These are phyloP conservation scores for Talaromyces sp. DNA, from an alignment of 2,329 filamentous ascomycete species.

Conservation along the genomic window DNA sequence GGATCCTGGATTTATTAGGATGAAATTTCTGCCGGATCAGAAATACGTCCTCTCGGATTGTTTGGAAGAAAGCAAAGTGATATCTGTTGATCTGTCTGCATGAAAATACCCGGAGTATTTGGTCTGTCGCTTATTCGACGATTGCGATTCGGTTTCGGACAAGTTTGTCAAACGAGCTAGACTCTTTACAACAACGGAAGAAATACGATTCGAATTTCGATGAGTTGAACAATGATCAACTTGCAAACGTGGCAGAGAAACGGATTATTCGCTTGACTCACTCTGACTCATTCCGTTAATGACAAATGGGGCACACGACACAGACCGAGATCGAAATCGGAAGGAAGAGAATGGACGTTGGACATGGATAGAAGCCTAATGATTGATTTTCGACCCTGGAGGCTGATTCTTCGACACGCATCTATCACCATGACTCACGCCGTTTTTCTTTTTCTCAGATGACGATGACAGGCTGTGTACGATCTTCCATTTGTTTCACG, in stretches of 20 bases:
- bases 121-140: neutral
- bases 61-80: neutral
- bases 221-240: neutral
- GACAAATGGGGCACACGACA: neutral
- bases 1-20: slow-evolving; percentile 2
- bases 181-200: neutral
- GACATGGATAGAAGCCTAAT: neutral
- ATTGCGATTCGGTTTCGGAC: neutral
- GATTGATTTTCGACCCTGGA: neutral
- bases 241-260: neutral
- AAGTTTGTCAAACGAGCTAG: slow-evolving; percentile 6
- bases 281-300: neutral
- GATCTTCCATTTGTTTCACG: neutral
- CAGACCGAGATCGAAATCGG: neutral
- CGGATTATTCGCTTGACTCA: neutral
- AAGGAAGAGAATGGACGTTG: neutral
- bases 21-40: slow-evolving; percentile 5
- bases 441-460: neutral
- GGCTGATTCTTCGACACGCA: neutral
- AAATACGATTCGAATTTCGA: neutral
- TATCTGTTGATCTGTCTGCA: neutral
- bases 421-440: neutral
- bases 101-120: slow-evolving; percentile 2
- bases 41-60: neutral
- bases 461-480: neutral